These are phyloP conservation scores for Boletus rubescentipes DNA, from an alignment of 768 basidiomycete genomes.

Conservation along the genomic window DNA sequence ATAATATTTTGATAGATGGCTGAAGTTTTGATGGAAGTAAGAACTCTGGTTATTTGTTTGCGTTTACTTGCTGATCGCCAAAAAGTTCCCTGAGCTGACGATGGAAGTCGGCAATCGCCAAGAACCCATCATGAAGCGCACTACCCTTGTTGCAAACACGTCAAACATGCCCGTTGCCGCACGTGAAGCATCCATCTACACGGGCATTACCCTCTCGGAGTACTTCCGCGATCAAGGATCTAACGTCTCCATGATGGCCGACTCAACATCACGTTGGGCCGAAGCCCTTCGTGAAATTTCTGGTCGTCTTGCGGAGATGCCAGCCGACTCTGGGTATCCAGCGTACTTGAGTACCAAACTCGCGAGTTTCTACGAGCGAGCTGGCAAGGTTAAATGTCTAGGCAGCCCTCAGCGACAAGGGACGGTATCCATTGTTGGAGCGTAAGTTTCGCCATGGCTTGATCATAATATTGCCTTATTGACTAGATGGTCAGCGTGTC, in stretches of 20 bases:
- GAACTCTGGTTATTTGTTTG: constrained; percentile 9
- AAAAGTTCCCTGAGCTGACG: constrained; percentile 82
- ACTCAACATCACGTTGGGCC: constrained; percentile 98
- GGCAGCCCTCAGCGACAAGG: constrained; percentile 88
- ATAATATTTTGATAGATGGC: constrained; percentile 66
- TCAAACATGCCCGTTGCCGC: constrained; percentile 99
- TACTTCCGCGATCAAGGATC: constrained; percentile 99
- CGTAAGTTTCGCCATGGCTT: constrained; percentile 57
- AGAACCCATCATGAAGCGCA: constrained; percentile 99
- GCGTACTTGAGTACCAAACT: constrained; percentile 95
- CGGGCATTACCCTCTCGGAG: constrained; percentile 97
- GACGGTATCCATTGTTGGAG: constrained; percentile 98
- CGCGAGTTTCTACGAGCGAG: constrained; percentile 97
- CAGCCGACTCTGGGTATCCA: constrained; percentile 98
- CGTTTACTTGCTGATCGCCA: constrained; percentile 12
- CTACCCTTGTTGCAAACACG: constrained; percentile 97
- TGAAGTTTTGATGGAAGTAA: constrained; percentile 96
- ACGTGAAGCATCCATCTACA: constrained; percentile 98
- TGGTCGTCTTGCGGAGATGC: constrained; percentile 99
- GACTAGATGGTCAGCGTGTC: constrained; percentile 65
- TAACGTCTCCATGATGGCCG: constrained; percentile 99
- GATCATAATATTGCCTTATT: constrained; percentile 5
- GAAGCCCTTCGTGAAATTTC: constrained; percentile 99
- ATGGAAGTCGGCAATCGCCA: constrained; percentile 90
- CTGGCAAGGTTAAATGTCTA: constrained; percentile 91